A percentile compares a stretch with the other conserved stretches of the same genome.
These are phyloP conservation scores for Rhizopus microsporus DNA, from an alignment of 371 early-diverging fungal genomes.

Conservation along the genomic window DNA sequence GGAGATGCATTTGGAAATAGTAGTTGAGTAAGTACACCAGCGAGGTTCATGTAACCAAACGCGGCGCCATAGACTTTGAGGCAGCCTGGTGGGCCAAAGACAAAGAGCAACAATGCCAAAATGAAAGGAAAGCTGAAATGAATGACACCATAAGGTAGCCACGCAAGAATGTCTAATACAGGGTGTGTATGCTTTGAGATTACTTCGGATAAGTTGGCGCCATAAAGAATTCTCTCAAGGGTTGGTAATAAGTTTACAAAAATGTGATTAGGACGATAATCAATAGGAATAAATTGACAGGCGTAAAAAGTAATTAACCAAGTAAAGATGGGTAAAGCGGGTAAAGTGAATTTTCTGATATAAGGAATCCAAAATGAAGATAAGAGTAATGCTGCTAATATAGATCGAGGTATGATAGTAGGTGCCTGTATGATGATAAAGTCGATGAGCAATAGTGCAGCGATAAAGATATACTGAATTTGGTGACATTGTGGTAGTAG, in stretches of 20 bases:
- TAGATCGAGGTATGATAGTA: constrained; percentile 11
- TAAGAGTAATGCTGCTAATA: constrained; percentile 21
- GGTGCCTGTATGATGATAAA: constrained; percentile 9
- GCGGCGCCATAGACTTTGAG: constrained; percentile 56
- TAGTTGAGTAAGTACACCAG: constrained; percentile 71
- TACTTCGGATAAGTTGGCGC: constrained; percentile 66
- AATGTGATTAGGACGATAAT: constrained; percentile 60
- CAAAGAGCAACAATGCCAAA: constrained; percentile 48
- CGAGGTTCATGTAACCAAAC: constrained; percentile 74
- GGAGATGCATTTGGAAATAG: constrained; percentile 74
- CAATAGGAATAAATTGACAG: constrained; percentile 64
- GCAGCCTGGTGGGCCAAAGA: constrained; percentile 56
- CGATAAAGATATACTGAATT: background rate
- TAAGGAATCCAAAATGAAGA: constrained; percentile 38
- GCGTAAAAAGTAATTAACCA: constrained; percentile 69
- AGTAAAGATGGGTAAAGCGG: constrained; percentile 61
- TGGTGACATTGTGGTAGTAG: background rate
- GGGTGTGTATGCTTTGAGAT: constrained; percentile 56
- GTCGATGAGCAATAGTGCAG: background rate
- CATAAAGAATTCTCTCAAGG: constrained; percentile 69
- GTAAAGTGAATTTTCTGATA: constrained; percentile 50
- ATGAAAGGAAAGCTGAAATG: constrained; percentile 70
- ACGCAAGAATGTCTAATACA: constrained; percentile 65
- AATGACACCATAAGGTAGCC: constrained; percentile 76
- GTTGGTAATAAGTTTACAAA: constrained; percentile 68